A percentile compares a stretch with the other conserved stretches of the same genome.
These are phyloP conservation scores for Pseudogymnoascus sp. DNA, from an alignment of 2,329 filamentous ascomycete genomes.

Conservation along the genomic window DNA sequence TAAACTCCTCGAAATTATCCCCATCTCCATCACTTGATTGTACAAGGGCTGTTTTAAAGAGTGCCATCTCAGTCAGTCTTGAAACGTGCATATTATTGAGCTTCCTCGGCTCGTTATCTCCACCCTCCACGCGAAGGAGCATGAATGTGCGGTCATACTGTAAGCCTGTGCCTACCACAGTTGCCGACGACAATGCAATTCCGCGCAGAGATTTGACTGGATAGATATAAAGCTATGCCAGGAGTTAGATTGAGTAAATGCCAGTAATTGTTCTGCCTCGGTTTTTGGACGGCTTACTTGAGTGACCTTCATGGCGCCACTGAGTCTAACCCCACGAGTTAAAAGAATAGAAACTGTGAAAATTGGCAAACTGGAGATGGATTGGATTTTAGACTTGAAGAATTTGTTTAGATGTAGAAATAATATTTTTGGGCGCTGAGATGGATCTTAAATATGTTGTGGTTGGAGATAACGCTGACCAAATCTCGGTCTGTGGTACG, in stretches of 20 bases:
- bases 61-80: constrained; percentile 49
- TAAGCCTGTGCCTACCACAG: constrained; percentile 56
- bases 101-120: constrained; percentile 28
- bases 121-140: constrained; percentile 46
- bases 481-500: background rate
- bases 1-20: constrained; percentile 19
- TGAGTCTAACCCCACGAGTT: background rate
- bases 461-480: background rate
- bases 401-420: background rate
- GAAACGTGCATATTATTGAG: constrained; percentile 51
- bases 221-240: constrained; percentile 57
- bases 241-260: background rate
- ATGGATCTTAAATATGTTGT: background rate
- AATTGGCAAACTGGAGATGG: background rate
- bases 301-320: constrained; percentile 18
- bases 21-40: constrained; percentile 26
- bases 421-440: background rate
- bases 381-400: background rate
- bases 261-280: background rate
- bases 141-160: constrained; percentile 64
- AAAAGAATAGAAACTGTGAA: background rate
- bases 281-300: constrained; percentile 17
- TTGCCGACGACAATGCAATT: constrained; percentile 45
- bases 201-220: constrained; percentile 67
- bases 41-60: constrained; percentile 55